Evolutionary conservation across 2,329 filamentous ascomycete species (phyloP).

Genomic region (Calonectria pseudoturangicola): DNA sequence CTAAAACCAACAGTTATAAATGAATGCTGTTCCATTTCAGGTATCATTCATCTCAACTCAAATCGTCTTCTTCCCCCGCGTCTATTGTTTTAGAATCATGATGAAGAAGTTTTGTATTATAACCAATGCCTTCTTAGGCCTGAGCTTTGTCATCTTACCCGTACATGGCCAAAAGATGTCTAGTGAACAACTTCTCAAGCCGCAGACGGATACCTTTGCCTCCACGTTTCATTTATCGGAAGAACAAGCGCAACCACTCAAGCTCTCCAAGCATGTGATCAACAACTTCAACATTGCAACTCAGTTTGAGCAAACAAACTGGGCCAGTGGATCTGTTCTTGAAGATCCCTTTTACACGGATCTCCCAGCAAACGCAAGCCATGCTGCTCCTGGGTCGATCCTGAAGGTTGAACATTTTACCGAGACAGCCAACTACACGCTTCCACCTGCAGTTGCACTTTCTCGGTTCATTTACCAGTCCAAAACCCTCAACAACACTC

Average conservation of each 20-base stretch:
- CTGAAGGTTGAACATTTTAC: slow-evolving; percentile 64
- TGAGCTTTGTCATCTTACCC: background rate
- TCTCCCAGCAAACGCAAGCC: slow-evolving; percentile 3
- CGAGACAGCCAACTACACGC: slow-evolving; percentile 60
- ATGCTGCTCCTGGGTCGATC: slow-evolving; percentile 57
- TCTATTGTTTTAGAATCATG: background rate
- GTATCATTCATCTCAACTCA: background rate
- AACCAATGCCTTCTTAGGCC: background rate
- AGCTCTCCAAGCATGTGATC: background rate
- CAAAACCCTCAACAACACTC: slow-evolving; percentile 63
- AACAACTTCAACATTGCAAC: slow-evolving; percentile 35
- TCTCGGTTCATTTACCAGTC: slow-evolving; percentile 70
- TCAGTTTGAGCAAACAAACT: slow-evolving; percentile 42
- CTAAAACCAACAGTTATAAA: background rate
- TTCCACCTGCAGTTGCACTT: slow-evolving; percentile 64
- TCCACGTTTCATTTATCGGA: background rate
- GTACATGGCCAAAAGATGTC: background rate
- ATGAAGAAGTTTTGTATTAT: background rate
- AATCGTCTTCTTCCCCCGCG: background rate
- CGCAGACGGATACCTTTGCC: background rate
- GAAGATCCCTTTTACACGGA: slow-evolving; percentile 7
- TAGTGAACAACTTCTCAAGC: background rate
- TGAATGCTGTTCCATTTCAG: background rate
- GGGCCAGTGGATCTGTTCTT: slow-evolving; percentile 31
- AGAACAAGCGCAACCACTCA: background rate